Evolutionary conservation across 2,329 filamentous ascomycete genomes (phyloP).

Genomic region (Monilinia laxa): DNA sequence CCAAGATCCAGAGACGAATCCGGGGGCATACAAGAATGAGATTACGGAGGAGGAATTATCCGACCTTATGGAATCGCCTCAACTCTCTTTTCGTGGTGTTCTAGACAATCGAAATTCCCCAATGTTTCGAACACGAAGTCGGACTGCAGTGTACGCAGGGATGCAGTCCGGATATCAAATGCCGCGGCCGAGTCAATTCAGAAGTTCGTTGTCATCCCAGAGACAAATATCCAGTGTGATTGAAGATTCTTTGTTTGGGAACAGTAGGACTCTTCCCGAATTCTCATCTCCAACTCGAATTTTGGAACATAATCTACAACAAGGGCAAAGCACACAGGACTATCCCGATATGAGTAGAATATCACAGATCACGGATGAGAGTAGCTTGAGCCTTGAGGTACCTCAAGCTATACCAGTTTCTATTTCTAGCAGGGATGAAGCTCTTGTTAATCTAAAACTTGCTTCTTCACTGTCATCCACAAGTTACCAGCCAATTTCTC

Average conservation of each 20-base stretch:
- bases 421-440: neutral
- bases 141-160: neutral
- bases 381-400: constrained; percentile 14
- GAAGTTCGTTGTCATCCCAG: constrained; percentile 36
- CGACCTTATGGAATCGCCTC: constrained; percentile 26
- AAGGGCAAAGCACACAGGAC: constrained; percentile 37
- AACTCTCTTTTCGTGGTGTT: constrained; percentile 37
- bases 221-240: constrained; percentile 51
- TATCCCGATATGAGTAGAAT: constrained; percentile 25
- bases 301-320: constrained; percentile 50
- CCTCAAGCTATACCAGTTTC: constrained; percentile 1
- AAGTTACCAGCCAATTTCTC: neutral
- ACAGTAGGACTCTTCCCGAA: constrained; percentile 38
- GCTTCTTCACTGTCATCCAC: neutral
- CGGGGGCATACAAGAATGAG: neutral
- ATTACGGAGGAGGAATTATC: constrained; percentile 4
- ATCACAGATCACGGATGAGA: constrained; percentile 15
- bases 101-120: constrained; percentile 38
- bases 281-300: constrained; percentile 52
- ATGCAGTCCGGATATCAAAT: constrained; percentile 6
- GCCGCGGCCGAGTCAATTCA: neutral
- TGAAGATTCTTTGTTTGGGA: constrained; percentile 53
- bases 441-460: neutral
- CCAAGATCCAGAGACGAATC: constrained; percentile 19
- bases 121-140: constrained; percentile 27